These are phyloP conservation scores for Aspergillus cristatus DNA, from an alignment of 495 filamentous ascomycete genomes.

Conservation along the genomic window DNA sequence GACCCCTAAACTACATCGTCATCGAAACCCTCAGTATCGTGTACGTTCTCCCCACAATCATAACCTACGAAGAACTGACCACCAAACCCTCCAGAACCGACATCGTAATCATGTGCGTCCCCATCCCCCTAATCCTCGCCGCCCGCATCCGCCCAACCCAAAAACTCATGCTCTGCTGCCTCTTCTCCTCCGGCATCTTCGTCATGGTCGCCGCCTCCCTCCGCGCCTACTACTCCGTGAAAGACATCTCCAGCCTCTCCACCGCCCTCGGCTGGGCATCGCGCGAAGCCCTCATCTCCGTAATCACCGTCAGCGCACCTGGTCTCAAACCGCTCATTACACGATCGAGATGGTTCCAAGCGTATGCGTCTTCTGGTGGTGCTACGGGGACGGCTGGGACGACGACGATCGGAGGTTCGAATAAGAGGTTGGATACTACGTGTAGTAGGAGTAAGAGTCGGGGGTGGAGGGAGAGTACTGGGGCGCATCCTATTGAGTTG, in stretches of 20 bases:
- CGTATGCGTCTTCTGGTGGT: neutral
- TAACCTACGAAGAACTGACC: too few relatives aligned
- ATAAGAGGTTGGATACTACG: neutral
- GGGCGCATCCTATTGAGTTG: neutral
- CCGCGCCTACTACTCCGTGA: conserved; percentile 11
- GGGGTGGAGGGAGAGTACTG: neutral
- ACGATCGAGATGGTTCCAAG: conserved; percentile 2
- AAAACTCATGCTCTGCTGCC: conserved; percentile 1
- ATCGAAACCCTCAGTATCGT: conserved; percentile 10
- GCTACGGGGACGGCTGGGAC: neutral
- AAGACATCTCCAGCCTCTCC: conserved; percentile 4
- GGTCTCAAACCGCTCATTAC: conserved; percentile 10
- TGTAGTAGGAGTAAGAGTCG: too few relatives aligned
- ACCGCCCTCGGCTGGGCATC: conserved; percentile 11
- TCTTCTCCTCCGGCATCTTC: conserved; percentile 12
- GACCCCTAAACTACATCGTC: conserved; percentile 8
- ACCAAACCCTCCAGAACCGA: conserved; percentile 4
- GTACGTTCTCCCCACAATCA: too few relatives aligned
- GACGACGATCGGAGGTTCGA: neutral
- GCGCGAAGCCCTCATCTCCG: conserved; percentile 11
- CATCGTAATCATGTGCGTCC: conserved; percentile 4
- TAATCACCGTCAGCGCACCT: conserved; percentile 6
- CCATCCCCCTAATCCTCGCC: conserved; percentile 5
- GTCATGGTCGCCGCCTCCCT: conserved; percentile 13
- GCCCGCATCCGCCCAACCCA: conserved; percentile 1